Conservation (phyloP, 2,329 filamentous ascomycete genomes). For the Calonectria pseudoturangicola region DNA sequence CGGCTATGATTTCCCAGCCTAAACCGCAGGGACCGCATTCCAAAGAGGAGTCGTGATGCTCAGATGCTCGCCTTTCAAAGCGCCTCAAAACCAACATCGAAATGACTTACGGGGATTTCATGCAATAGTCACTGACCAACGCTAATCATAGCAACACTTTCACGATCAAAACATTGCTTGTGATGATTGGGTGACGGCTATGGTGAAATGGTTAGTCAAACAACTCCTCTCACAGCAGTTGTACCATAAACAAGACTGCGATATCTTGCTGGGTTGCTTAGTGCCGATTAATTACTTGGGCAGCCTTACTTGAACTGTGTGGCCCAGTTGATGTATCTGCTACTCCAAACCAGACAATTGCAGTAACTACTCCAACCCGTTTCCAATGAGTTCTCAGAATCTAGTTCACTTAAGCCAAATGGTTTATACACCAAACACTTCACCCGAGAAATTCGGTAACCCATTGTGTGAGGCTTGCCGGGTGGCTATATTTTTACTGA, state of each 20-base stretch:
- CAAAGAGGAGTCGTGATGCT: too few relatives aligned
- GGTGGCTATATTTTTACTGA: too few relatives aligned
- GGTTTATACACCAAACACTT: too few relatives aligned
- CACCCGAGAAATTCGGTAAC: too few relatives aligned
- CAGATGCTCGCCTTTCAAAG: background rate
- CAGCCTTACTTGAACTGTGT: background rate
- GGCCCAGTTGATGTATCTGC: background rate
- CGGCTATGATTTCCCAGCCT: background rate
- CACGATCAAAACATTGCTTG: too few relatives aligned
- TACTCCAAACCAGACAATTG: background rate
- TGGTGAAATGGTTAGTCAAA: too few relatives aligned
- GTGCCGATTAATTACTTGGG: background rate
- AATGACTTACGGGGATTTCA: background rate
- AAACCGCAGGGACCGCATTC: background rate
- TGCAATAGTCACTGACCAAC: background rate
- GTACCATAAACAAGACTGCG: background rate
- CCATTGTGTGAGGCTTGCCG: background rate
- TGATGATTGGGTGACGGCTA: too few relatives aligned
- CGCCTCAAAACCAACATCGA: background rate
- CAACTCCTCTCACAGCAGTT: too few relatives aligned
- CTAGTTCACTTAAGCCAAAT: background rate
- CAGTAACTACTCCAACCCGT: background rate
- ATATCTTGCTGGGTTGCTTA: background rate
- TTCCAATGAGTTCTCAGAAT: background rate
- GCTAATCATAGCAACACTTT: background rate